These are phyloP conservation scores for Leucocoprinus leucothites DNA, from an alignment of 768 basidiomycete genomes.

Conservation along the genomic window DNA sequence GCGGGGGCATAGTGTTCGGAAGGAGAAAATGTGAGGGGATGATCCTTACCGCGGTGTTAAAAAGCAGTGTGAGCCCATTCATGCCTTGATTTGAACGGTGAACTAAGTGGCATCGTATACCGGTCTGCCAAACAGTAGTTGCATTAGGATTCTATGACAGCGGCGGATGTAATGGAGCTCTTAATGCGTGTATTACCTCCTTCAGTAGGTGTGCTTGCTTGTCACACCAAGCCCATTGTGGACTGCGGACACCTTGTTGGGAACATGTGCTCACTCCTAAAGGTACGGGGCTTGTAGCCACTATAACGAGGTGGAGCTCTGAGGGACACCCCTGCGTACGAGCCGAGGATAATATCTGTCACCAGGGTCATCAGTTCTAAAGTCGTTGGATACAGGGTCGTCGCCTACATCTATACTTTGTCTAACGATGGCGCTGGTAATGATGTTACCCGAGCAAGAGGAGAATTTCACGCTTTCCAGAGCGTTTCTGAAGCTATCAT, in stretches of 20 bases:
- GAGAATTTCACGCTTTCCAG: conserved; percentile 42
- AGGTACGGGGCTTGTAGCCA: conserved; percentile 7
- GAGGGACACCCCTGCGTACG: conserved; percentile 2
- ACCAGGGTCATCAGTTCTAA: not conserved
- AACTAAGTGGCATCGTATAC: conserved; percentile 59
- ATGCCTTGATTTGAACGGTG: conserved; percentile 44
- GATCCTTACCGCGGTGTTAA: conserved; percentile 42
- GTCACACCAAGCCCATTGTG: conserved; percentile 9
- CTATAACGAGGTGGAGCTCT: conserved; percentile 13
- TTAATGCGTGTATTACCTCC: conserved; percentile 11
- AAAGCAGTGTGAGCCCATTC: conserved; percentile 40
- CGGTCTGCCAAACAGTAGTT: conserved; percentile 32
- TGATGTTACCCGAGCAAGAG: conserved; percentile 36
- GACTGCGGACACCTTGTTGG: conserved; percentile 1
- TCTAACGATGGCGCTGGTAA: conserved; percentile 41
- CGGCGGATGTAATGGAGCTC: conserved; percentile 5
- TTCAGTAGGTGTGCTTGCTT: conserved; percentile 6
- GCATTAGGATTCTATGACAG: conserved; percentile 3
- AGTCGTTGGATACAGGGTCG: not conserved
- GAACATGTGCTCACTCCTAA: not conserved
- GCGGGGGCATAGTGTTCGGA: conserved; percentile 7
- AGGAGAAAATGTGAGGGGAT: conserved; percentile 8
- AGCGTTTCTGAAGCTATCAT: conserved; percentile 33
- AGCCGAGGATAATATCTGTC: conserved; percentile 9
- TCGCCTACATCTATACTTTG: conserved; percentile 44